Evolutionary conservation across 2,329 filamentous ascomycete species (phyloP), one percentile per base, ranked within the genome.

Genomic region (Cladosporium sp.): DNA sequence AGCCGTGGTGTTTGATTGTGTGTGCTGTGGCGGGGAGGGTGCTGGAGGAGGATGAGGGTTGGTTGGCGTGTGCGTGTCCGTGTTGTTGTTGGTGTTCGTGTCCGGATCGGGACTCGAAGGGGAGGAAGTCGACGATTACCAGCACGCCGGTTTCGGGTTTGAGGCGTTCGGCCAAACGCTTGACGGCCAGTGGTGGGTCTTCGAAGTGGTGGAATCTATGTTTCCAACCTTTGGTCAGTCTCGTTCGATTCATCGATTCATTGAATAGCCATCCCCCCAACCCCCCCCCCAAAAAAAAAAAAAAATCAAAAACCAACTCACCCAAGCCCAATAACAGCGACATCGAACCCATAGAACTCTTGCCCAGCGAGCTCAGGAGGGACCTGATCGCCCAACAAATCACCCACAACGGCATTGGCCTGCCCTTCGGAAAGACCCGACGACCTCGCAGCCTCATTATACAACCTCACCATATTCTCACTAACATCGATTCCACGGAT

Each of bases 201-300:
- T 63, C 60, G 32, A 76, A 74, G 43, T 75, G 73, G 55, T 76
- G 73, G 59, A 75, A 74, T 0, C 22, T 27, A 27, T 4, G 9
- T 5, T 27, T 9, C 4, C 4, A 27, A 27, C 22, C 22, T 27
- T 9, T 5, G 9, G 22, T 27, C 22, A 27, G 22, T 27, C 22
- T 5, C 22, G 22, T 27, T 9, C 9, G n/a, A n/a, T n/a, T n/a
- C n/a, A n/a, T n/a, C n/a, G n/a, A n/a, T n/a, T n/a, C n/a, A n/a
- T n/a, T n/a, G n/a, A n/a, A n/a, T n/a, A n/a, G n/a, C n/a, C n/a
- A n/a, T n/a, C n/a, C n/a, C n/a, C n/a, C n/a, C n/a, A n/a, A n/a
- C n/a, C n/a, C n/a, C n/a, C n/a, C n/a, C n/a, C n/a, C n/a, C n/a
- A n/a, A n/a, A n/a, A n/a, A n/a, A n/a, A 9, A 27, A 27, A 27